Conservation (phyloP, 2,329 filamentous ascomycete genomes). For the Trichoderma cornu-damae region DNA sequence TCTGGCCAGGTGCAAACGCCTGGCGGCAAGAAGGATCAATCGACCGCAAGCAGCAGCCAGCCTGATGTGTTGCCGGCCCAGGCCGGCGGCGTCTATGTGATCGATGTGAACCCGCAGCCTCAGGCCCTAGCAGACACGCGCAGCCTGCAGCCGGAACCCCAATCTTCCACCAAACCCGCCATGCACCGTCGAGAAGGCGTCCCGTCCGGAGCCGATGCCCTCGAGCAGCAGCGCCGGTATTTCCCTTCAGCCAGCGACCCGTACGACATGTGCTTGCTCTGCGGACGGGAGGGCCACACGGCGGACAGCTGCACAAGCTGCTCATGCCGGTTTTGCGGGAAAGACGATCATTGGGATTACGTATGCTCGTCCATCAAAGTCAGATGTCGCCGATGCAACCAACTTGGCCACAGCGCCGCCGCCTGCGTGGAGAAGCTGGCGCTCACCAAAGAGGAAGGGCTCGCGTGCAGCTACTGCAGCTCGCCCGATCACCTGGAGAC, state of each 20-base stretch:
- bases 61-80: not conserved
- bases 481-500: slow-evolving; percentile 53
- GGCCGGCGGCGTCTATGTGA: not conserved
- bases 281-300: slow-evolving; percentile 45
- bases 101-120: slow-evolving; percentile 4
- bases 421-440: slow-evolving; percentile 54
- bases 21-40: not conserved
- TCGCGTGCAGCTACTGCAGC: slow-evolving; percentile 57
- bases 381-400: slow-evolving; percentile 56
- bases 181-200: slow-evolving; percentile 23
- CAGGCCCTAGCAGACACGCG: not conserved
- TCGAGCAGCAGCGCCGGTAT: slow-evolving; percentile 42
- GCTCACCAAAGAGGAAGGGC: slow-evolving; percentile 47
- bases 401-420: slow-evolving; percentile 52
- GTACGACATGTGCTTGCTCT: slow-evolving; percentile 47
- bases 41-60: not conserved
- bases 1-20: not conserved
- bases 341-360: slow-evolving; percentile 43
- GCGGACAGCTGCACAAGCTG: slow-evolving; percentile 41
- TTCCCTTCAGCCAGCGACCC: slow-evolving; percentile 46
- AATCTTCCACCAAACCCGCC: not conserved
- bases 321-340: slow-evolving; percentile 46
- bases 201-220: slow-evolving; percentile 32
- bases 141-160: not conserved
- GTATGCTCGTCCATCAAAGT: slow-evolving; percentile 45